phyloP scores from a whole-genome alignment of 1,139 yeast genomes.

The Blastobotrys apis region DNA sequence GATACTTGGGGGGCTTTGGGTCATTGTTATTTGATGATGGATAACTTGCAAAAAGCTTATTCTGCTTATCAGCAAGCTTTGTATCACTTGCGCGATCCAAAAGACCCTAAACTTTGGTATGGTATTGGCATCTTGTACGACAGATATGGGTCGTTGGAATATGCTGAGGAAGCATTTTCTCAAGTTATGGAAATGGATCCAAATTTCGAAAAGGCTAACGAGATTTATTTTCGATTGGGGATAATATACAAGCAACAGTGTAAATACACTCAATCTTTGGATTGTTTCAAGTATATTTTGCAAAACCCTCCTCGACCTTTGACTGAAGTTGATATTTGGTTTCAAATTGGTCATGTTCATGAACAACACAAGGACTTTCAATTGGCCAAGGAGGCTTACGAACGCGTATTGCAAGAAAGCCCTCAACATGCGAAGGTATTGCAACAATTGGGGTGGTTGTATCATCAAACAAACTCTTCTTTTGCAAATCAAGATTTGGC shows the following conservation, averaged over 20 bases:
- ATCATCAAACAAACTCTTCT: conserved; percentile 72
- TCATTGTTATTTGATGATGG: conserved; percentile 94
- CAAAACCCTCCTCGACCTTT: conserved; percentile 91
- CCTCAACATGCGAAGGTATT: conserved; percentile 94
- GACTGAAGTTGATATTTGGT: conserved; percentile 97
- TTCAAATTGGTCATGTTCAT: conserved; percentile 92
- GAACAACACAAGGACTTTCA: conserved; percentile 91
- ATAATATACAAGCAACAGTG: conserved; percentile 94
- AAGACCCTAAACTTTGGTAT: conserved; percentile 96
- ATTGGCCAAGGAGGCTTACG: conserved; percentile 93
- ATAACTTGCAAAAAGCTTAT: conserved; percentile 91
- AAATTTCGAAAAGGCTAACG: conserved; percentile 91
- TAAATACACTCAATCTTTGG: conserved; percentile 79
- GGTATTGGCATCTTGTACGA: conserved; percentile 96
- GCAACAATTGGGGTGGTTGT: conserved; percentile 93
- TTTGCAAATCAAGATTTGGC: conserved; percentile 83
- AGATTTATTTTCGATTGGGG: conserved; percentile 94
- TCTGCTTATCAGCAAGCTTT: conserved; percentile 95
- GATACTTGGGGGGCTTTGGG: conserved; percentile 98
- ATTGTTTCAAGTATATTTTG: conserved; percentile 88
- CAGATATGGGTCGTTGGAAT: conserved; percentile 90
- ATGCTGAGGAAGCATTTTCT: conserved; percentile 97
- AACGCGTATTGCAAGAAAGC: conserved; percentile 80
- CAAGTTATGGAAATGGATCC: conserved; percentile 94
- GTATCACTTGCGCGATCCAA: conserved; percentile 84